These are phyloP conservation scores for Eustoma russellianum DNA, from an alignment of 257 asterid species.

Conservation along the genomic window DNA sequence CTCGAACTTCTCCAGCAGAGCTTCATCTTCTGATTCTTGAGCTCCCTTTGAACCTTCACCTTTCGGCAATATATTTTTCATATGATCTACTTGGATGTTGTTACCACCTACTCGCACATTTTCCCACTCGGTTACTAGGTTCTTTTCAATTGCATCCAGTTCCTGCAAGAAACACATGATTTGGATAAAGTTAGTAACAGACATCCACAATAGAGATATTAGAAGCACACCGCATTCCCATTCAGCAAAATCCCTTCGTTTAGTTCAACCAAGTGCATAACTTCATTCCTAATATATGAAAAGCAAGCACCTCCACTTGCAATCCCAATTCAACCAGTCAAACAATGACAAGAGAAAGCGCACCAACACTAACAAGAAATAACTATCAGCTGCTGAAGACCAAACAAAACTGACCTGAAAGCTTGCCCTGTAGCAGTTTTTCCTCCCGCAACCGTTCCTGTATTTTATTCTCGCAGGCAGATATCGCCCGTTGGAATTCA, in stretches of 20 bases:
- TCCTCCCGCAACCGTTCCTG: slow-evolving; percentile 71
- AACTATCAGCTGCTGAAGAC: slow-evolving; percentile 7
- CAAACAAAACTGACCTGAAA: slow-evolving; percentile 49
- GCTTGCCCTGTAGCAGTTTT: slow-evolving; percentile 49
- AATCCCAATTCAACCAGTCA: no score
- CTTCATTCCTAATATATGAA: no score
- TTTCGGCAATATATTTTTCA: slow-evolving; percentile 25
- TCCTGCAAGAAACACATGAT: slow-evolving; percentile 32
- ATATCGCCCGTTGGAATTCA: slow-evolving; percentile 62
- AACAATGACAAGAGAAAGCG: no score
- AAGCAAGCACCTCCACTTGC: no score
- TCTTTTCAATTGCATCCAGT: slow-evolving; percentile 49
- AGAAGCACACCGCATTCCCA: no score
- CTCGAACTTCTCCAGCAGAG: slow-evolving; percentile 50
- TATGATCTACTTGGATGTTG: slow-evolving; percentile 27
- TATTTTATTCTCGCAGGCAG: slow-evolving; percentile 54
- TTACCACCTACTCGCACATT: slow-evolving; percentile 20
- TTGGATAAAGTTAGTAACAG: not conserved
- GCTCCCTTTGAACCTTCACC: slow-evolving; percentile 23
- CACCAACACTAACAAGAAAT: not conserved
- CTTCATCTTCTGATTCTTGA: slow-evolving; percentile 41
- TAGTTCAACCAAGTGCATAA: no score
- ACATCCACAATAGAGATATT: not conserved
- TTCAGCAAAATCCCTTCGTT: no score
- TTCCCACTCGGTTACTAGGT: slow-evolving; percentile 47